Evolutionary conservation across 2,329 filamentous ascomycete genomes (phyloP), one percentile per base, ranked within the genome.

Genomic region (Byssothecium circinans): DNA sequence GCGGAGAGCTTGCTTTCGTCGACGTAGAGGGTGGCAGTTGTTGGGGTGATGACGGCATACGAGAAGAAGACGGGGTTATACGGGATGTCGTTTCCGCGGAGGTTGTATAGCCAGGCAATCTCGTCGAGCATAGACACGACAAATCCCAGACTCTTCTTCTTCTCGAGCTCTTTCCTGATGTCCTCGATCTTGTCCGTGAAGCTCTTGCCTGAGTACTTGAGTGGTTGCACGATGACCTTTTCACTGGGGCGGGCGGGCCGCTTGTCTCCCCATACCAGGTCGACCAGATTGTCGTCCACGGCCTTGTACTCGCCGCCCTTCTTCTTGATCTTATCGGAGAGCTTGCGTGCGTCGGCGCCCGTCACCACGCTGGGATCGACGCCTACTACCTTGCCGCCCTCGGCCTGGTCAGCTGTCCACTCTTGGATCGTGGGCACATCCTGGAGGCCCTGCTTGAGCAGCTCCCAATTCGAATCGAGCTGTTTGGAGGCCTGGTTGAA

Each of bases 11-110:
- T 96, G 12, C 82, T 80, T 11, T 85, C 81, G 64, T 97, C 88
- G 49, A 97, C 78, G 64, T 96, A 99, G 4, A 99, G 79, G 1
- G 85, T 91, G 19, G 87, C 89, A 1, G 83, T 78, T 1, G 70
- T 85, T 1, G 85, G 83, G 2, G 94, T 97, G 53, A 99, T 77
- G 34, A 94, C 81, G 36, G 92, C 92, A 64, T 97, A 99, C 14
- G 92, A 94, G 74, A 97, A 97, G 78, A 99, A 97, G 41, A 99
- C 94, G 0, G 94, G 94, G 67, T 99, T 99, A 76, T 94, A 99
- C 0, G 91, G 89, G 56, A 99, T 97, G 68, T 97, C 94, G 69
- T 81, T 94, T 60, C 94, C 94, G 59, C 94, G 85, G 40, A 99
- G 76, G 73, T 99, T 99, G 77, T 96, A 96, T n/a, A 99, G 80